Conservation (phyloP, 805 yeast species). For the Pachysolen tannophilus region DNA sequence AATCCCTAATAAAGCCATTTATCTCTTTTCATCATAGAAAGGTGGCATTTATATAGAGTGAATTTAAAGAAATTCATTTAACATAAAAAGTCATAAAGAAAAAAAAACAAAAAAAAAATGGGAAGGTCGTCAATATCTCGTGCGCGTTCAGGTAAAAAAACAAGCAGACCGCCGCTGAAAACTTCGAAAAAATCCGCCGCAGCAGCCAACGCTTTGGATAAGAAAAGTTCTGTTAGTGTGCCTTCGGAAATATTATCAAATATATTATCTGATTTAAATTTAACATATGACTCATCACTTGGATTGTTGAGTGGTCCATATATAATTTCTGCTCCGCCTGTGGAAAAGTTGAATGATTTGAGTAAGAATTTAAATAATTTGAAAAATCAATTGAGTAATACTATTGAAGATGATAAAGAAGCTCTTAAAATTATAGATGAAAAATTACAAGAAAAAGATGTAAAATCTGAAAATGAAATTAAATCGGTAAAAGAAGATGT, state of each 20-base stretch:
- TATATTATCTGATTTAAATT: constrained; percentile 41
- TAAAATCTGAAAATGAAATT: constrained; percentile 7
- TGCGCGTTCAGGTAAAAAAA: constrained; percentile 3
- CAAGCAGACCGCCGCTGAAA: constrained; percentile 5
- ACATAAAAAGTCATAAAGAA: no score
- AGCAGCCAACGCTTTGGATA: constrained; percentile 6
- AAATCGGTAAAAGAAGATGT: constrained; percentile 3
- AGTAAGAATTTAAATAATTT: constrained; percentile 31
- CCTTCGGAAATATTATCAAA: constrained; percentile 39
- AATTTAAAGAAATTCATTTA: no score
- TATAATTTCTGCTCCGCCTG: constrained; percentile 30
- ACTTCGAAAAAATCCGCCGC: constrained; percentile 4
- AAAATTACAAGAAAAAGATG: constrained; percentile 9
- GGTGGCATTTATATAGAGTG: no score
- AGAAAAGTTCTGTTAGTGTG: constrained; percentile 11
- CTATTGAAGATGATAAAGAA: constrained; percentile 22
- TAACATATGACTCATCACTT: constrained; percentile 49
- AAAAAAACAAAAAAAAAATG: constrained; percentile 7
- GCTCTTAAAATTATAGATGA: constrained; percentile 18
- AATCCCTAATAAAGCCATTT: no score
- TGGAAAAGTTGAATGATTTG: constrained; percentile 13
- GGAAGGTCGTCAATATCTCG: constrained; percentile 7
- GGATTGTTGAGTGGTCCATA: constrained; percentile 58
- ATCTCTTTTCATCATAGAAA: no score
- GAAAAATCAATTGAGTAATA: constrained; percentile 28